Base-by-base conservation (phyloP, 2,329 filamentous ascomycete genomes). In the Trichoderma citrinoviride region DNA sequence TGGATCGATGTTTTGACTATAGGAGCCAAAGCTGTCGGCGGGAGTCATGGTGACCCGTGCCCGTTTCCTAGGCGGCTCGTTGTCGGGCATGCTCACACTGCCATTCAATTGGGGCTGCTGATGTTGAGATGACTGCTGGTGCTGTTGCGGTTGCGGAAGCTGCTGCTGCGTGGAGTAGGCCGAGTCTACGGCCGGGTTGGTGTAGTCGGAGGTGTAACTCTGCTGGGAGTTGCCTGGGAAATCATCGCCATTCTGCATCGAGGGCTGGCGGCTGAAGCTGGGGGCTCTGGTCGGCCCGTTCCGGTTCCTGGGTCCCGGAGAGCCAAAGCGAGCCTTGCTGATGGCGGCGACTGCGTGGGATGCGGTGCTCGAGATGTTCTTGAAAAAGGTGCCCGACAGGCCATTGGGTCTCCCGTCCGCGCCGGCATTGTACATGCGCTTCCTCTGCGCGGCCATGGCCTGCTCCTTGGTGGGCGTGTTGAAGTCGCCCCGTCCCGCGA, bases 381-480 rank as follows among this genome's bases (percentile, higher is more conserved):
- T 93, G 81, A 99, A 98, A 75, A 97, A 97, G 1, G 95, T 97
- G 19, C 93, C 93, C 53, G 90, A 88, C 72, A 87, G 71, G 72
- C 85, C 87, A 71, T 86, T 87, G 14, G 83, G 79, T 56, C 92
- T 85, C 55, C 83, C 87, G 65, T 96, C 92, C 54, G 86, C 84
- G 40, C 70, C 74, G 8, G 78, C 75, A 69, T 90, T 96, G 78
- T 97, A 98, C 78, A 97, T 87, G 69, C 94, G 87, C 77, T 99
- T 98, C 70, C 95, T 83, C 78, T 93, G 90, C 5, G 94, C 94
- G 12, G 95, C 95, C 93, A 98, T 97, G 66, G 95, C 95, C 77
- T 98, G 95, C 77, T 98, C 95, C 78, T 99, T 99, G 43, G 95
- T 99, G 0, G 95, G 95, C 0, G 95, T 98, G 72, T 98, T 94